Conservation (phyloP, 2,329 filamentous ascomycete species). For the Calonectria crousiana region DNA sequence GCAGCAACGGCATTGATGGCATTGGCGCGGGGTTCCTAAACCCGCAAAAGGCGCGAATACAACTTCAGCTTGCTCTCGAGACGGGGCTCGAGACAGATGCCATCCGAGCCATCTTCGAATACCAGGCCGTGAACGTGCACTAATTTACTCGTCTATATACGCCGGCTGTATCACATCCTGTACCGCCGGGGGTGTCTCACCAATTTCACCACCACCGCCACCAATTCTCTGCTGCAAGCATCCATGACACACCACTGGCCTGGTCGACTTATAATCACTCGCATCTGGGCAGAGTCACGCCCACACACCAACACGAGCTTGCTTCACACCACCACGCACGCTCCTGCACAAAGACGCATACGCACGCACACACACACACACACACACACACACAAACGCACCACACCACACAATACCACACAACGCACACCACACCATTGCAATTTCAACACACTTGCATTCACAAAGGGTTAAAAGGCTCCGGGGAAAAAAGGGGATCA, state of each 20-base stretch:
- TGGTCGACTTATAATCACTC: slow-evolving; percentile 14
- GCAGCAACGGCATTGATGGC: slow-evolving; percentile 49
- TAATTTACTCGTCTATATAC: slow-evolving; percentile 23
- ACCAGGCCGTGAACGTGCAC: slow-evolving; percentile 43
- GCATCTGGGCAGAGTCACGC: slow-evolving; percentile 15
- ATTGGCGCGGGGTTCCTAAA: slow-evolving; percentile 66
- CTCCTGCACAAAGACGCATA: neutral
- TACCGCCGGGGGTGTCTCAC: neutral
- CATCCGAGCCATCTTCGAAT: slow-evolving; percentile 47
- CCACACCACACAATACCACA: neutral
- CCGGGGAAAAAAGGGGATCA: neutral
- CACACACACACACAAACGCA: neutral
- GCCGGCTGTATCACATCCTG: slow-evolving; percentile 9
- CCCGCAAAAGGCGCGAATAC: slow-evolving; percentile 66
- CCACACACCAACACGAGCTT: slow-evolving; percentile 1
- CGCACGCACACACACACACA: slow-evolving; percentile 1
- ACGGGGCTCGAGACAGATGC: slow-evolving; percentile 42
- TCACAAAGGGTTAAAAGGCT: slow-evolving; percentile 8
- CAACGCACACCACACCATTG: slow-evolving; percentile 8
- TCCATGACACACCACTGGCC: neutral
- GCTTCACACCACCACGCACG: neutral
- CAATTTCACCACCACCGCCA: slow-evolving; percentile 7
- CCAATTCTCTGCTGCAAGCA: neutral
- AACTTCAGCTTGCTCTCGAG: slow-evolving; percentile 59
- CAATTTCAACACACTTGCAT: slow-evolving; percentile 4